Evolutionary conservation across 192 early-diverging fungal genomes (phyloP).

Genomic region (Coemansia sp.): DNA sequence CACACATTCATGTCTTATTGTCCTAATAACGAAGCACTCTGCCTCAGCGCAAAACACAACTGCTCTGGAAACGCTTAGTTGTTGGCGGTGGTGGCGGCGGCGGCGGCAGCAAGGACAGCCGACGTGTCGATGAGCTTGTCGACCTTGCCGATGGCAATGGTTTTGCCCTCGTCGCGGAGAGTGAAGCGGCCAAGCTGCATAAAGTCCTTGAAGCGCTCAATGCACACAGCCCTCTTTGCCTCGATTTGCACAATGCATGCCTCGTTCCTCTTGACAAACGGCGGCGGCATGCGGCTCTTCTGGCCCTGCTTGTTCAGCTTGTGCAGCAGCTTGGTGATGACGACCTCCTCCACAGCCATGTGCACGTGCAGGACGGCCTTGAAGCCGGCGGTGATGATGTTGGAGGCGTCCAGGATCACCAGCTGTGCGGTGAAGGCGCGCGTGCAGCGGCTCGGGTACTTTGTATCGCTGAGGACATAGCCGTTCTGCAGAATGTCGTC

Average conservation of each 20-base stretch:
- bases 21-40: no score
- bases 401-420: constrained; percentile 89
- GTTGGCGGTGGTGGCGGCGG: no score
- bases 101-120: no score
- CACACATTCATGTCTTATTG: no score
- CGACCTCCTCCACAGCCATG: constrained; percentile 84
- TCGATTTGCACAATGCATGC: constrained; percentile 85
- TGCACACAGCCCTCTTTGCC: constrained; percentile 70
- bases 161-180: constrained; percentile 92
- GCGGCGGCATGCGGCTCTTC: constrained; percentile 83
- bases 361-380: constrained; percentile 92
- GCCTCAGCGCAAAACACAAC: no score
- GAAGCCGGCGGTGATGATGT: constrained; percentile 96
- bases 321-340: constrained; percentile 78
- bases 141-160: constrained; percentile 90
- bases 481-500: constrained; percentile 89
- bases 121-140: constrained; percentile 64
- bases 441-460: constrained; percentile 76
- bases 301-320: constrained; percentile 90
- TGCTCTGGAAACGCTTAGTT: constrained; percentile 1
- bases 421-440: constrained; percentile 84
- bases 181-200: constrained; percentile 96
- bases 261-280: constrained; percentile 93
- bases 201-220: constrained; percentile 84
- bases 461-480: constrained; percentile 80